Conservation (phyloP, 352 stramenopile genomes). For the Phytophthora fragariae region DNA sequence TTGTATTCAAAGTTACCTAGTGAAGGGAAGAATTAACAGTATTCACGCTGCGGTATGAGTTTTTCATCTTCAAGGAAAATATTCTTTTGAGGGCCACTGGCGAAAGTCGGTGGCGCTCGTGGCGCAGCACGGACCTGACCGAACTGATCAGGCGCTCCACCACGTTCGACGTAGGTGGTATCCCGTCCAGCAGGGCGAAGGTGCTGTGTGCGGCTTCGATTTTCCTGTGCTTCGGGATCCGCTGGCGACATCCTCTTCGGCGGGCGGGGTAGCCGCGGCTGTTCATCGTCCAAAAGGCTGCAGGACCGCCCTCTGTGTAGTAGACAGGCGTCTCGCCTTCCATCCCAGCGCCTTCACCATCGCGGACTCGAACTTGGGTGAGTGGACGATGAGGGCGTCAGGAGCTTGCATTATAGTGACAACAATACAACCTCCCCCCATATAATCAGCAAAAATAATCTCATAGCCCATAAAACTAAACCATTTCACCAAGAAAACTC, state of each 20-base stretch:
- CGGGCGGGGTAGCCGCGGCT: too few relatives aligned
- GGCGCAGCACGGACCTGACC: not conserved
- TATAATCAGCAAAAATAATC: slow-evolving; percentile 1
- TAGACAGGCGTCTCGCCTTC: not conserved
- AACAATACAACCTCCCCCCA: too few relatives aligned
- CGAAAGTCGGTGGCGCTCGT: slow-evolving; percentile 1
- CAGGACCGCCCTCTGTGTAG: not conserved
- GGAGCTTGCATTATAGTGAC: not conserved
- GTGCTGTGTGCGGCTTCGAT: too few relatives aligned
- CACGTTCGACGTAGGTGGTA: slow-evolving; percentile 8
- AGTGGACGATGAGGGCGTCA: slow-evolving; percentile 5
- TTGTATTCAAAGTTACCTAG: too few relatives aligned
- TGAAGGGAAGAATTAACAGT: too few relatives aligned
- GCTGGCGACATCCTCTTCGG: not conserved
- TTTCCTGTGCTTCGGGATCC: not conserved
- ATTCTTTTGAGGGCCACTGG: slow-evolving; percentile 7
- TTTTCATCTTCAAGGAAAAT: slow-evolving; percentile 9
- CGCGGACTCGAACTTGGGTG: not conserved
- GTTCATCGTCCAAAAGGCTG: not conserved
- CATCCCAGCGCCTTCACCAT: slow-evolving; percentile 11
- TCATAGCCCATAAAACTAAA: not conserved
- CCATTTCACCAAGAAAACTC: slow-evolving; percentile 3
- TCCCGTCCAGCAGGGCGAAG: not conserved
- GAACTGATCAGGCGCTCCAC: slow-evolving; percentile 15
- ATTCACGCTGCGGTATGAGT: not conserved